phyloP scores from a whole-genome alignment of 495 filamentous ascomycete species.

The Neurospora sp. region DNA sequence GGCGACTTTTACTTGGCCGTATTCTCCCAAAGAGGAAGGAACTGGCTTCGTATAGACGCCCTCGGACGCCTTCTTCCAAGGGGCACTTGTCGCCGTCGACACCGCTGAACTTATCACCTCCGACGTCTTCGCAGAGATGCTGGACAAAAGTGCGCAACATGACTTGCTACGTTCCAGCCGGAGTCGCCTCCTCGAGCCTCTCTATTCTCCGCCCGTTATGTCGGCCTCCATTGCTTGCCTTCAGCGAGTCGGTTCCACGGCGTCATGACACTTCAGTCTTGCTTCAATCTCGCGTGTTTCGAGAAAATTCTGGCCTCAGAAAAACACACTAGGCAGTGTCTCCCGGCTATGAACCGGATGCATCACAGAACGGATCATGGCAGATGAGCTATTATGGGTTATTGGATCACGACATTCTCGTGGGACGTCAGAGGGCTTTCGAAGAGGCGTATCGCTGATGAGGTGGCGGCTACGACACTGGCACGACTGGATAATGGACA shows the following conservation, averaged over 20 bases:
- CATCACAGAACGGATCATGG: not conserved
- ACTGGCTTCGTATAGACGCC: not conserved
- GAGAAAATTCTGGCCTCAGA: not conserved
- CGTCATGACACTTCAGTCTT: not conserved
- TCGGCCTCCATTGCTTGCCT: not conserved
- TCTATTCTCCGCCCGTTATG: not conserved
- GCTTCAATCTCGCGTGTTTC: not conserved
- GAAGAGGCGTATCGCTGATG: not conserved
- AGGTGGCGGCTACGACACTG: not conserved
- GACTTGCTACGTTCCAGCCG: not conserved
- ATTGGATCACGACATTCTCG: not conserved
- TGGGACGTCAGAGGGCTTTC: not conserved
- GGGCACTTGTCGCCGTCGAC: not conserved
- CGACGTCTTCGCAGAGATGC: not conserved
- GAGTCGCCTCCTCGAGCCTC: not conserved
- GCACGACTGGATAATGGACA: not conserved
- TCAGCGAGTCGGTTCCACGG: not conserved
- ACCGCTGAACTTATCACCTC: not conserved
- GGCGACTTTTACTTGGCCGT: not conserved
- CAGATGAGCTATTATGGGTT: not conserved
- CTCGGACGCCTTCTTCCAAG: not conserved
- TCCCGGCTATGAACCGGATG: not conserved
- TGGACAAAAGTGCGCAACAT: not conserved
- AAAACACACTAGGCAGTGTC: not conserved
- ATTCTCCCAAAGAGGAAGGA: not conserved